A percentile compares a stretch with the other conserved stretches of the same genome.
phyloP scores from a whole-genome alignment of 495 filamentous ascomycete species.

The Aspergillus asperescens region DNA sequence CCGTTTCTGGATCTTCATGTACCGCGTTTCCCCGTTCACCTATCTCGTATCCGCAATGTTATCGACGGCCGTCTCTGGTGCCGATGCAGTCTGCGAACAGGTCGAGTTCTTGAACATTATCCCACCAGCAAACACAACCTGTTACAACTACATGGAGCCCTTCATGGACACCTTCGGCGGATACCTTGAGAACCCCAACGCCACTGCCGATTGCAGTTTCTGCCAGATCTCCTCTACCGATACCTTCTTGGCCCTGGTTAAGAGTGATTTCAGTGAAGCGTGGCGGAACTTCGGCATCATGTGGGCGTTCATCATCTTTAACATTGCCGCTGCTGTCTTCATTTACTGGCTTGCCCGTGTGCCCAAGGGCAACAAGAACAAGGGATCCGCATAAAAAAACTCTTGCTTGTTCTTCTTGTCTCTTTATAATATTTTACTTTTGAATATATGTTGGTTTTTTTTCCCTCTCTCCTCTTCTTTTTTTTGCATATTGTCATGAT shows the following conservation, averaged over 20 bases:
- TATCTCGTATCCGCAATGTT: slow-evolving; percentile 64
- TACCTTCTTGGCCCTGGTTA: slow-evolving; percentile 49
- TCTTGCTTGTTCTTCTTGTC: slow-evolving; percentile 1
- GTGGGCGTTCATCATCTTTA: slow-evolving; percentile 66
- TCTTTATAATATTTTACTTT: slow-evolving; percentile 8
- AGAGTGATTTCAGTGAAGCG: slow-evolving; percentile 51
- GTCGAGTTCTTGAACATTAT: slow-evolving; percentile 54
- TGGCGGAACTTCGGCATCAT: slow-evolving; percentile 70
- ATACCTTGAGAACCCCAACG: slow-evolving; percentile 47
- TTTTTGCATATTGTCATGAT: background rate
- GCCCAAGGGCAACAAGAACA: slow-evolving; percentile 52
- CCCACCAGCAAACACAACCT: slow-evolving; percentile 48
- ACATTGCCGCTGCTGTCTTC: slow-evolving; percentile 59
- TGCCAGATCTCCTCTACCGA: slow-evolving; percentile 60
- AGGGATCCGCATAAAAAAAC: slow-evolving; percentile 22
- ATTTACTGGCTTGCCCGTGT: slow-evolving; percentile 79
- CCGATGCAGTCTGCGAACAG: slow-evolving; percentile 48
- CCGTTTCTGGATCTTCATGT: slow-evolving; percentile 81
- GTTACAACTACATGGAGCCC: slow-evolving; percentile 48
- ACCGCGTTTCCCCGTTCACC: slow-evolving; percentile 67
- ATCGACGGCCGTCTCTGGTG: slow-evolving; percentile 56
- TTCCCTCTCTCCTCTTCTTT: background rate
- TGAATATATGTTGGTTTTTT: background rate
- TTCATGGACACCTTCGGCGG: slow-evolving; percentile 51
- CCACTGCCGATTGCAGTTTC: slow-evolving; percentile 54